phyloP scores from a whole-genome alignment of 768 basidiomycete genomes.

The Rhodotorula taiwanensis region DNA sequence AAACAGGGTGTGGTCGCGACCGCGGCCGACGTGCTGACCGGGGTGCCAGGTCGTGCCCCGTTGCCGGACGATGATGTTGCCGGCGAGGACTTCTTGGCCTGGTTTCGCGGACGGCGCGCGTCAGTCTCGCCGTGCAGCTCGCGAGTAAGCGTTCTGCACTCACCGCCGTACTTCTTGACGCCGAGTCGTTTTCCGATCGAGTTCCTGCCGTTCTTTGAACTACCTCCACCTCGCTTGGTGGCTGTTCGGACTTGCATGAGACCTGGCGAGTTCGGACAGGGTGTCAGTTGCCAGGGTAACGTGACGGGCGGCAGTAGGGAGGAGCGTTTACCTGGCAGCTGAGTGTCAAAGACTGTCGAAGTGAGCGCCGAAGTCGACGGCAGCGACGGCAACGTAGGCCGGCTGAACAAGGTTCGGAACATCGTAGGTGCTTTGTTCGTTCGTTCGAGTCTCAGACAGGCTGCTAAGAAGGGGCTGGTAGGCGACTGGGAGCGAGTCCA shows the following conservation, averaged over 20 bases:
- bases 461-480: too few relatives aligned
- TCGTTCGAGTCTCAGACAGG: too few relatives aligned
- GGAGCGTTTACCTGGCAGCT: conserved; percentile 10
- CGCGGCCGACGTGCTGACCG: conserved; percentile 89
- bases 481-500: too few relatives aligned
- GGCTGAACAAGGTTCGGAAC: conserved; percentile 9
- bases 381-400: conserved; percentile 16
- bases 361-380: conserved; percentile 25
- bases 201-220: conserved; percentile 83
- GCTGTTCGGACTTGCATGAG: conserved; percentile 47
- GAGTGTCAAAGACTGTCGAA: conserved; percentile 21
- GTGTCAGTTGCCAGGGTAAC: not conserved
- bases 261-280: too few relatives aligned
- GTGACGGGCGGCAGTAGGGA: not conserved
- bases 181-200: conserved; percentile 90
- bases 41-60: conserved; percentile 87
- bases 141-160: conserved; percentile 34
- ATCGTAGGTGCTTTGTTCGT: conserved; percentile 7
- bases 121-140: conserved; percentile 11
- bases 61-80: conserved; percentile 93
- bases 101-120: not conserved
- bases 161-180: conserved; percentile 92
- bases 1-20: conserved; percentile 89
- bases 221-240: conserved; percentile 93
- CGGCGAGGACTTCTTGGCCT: conserved; percentile 89